Conservation (phyloP, 2,329 filamentous ascomycete genomes). For the Chaetothyriales sp. region DNA sequence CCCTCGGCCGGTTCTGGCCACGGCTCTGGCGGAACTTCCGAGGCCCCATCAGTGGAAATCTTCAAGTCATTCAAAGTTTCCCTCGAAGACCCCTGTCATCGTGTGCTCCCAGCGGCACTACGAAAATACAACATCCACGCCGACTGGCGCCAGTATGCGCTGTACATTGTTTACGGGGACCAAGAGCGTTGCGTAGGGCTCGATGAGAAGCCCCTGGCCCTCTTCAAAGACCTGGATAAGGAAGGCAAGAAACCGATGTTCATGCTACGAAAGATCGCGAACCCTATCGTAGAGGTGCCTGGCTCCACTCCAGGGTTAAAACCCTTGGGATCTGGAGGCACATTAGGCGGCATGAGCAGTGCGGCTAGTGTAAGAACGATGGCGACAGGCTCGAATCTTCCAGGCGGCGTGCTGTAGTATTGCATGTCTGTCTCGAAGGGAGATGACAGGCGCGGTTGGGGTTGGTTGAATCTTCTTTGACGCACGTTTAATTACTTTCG, state of each 20-base stretch:
- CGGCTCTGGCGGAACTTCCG: conserved; percentile 6
- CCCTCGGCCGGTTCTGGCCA: conserved; percentile 11
- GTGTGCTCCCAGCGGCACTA: conserved; percentile 85
- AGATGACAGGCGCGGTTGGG: neutral
- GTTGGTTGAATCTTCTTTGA: neutral
- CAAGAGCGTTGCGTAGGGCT: conserved; percentile 86
- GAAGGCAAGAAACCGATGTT: conserved; percentile 99
- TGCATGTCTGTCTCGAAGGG: neutral
- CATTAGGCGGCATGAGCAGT: conserved; percentile 4
- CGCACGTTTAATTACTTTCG: neutral
- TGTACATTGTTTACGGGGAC: conserved; percentile 98
- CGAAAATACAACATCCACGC: conserved; percentile 98
- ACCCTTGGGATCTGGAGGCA: conserved; percentile 3
- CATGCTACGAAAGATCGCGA: conserved; percentile 66
- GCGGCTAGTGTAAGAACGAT: conserved; percentile 7
- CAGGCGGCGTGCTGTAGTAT: conserved; percentile 10
- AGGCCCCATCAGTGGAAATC: conserved; percentile 59
- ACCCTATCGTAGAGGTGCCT: conserved; percentile 11
- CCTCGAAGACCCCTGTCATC: conserved; percentile 96
- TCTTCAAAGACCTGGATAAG: conserved; percentile 95
- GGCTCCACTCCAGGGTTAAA: conserved; percentile 8
- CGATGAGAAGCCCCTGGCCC: conserved; percentile 82
- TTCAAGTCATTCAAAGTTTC: conserved; percentile 98
- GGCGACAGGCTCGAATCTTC: conserved; percentile 6
- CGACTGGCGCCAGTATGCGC: conserved; percentile 90